Conservation (phyloP, 306 rosid species). For the Cyclanthera cordifolia region DNA sequence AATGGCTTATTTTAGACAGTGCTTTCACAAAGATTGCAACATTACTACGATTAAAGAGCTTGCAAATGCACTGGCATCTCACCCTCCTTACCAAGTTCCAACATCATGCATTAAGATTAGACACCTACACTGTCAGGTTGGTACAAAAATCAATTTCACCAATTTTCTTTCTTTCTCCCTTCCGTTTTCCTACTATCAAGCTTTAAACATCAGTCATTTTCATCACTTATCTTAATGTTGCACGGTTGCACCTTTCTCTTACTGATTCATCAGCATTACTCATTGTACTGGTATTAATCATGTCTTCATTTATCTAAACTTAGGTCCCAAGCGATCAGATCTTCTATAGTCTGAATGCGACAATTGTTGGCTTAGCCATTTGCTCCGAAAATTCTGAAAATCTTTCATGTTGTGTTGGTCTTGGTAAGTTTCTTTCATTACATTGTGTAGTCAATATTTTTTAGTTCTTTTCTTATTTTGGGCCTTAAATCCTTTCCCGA, state of each 20-base stretch:
- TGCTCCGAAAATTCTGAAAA: constrained; percentile 43
- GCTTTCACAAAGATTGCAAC: constrained; percentile 45
- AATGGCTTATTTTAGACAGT: constrained; percentile 83
- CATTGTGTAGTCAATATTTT: neutral
- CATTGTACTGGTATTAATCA: neutral
- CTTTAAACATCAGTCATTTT: neutral
- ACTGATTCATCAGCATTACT: neutral
- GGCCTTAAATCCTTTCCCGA: neutral
- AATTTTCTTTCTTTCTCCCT: neutral
- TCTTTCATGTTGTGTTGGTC: constrained; percentile 73
- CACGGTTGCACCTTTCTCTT: neutral
- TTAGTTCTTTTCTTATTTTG: neutral
- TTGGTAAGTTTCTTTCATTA: constrained; percentile 47
- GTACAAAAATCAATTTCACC: constrained; percentile 16
- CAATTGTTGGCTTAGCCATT: constrained; percentile 77
- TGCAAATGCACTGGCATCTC: constrained; percentile 72
- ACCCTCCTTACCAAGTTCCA: constrained; percentile 81
- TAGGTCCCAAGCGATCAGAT: constrained; percentile 65
- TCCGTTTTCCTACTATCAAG: neutral
- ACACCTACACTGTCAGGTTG: constrained; percentile 71
- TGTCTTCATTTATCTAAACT: constrained; percentile 28
- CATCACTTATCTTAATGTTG: neutral
- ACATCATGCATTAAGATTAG: constrained; percentile 56
- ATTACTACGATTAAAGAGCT: constrained; percentile 71
- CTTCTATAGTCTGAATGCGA: constrained; percentile 64